Conservation (phyloP, 2,329 filamentous ascomycete genomes). For the Epichloe amarillans region DNA sequence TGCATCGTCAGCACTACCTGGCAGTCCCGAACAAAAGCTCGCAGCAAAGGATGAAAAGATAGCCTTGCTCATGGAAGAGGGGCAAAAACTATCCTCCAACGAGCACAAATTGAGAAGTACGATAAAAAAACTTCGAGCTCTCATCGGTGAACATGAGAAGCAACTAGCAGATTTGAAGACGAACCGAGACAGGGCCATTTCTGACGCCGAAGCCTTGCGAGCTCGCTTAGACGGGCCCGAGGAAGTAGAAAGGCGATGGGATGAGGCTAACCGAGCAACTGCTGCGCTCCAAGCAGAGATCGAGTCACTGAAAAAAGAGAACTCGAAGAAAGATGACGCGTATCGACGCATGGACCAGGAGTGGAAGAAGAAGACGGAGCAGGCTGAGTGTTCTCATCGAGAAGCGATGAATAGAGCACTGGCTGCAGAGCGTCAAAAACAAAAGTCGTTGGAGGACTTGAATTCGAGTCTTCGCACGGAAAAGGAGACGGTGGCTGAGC, state of each 20-base stretch:
- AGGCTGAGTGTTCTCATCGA: conserved; percentile 49
- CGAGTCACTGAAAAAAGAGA: conserved; percentile 33
- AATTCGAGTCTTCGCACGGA: conserved; percentile 60
- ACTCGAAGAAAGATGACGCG: conserved; percentile 45
- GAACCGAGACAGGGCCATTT: conserved; percentile 44
- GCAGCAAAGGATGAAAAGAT: conserved; percentile 87
- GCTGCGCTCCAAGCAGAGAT: conserved; percentile 31
- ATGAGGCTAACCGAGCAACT: conserved; percentile 38
- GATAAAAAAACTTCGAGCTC: conserved; percentile 65
- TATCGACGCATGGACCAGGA: conserved; percentile 59
- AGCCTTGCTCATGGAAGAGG: conserved; percentile 80
- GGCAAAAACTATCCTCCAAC: conserved; percentile 74
- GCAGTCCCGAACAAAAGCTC: conserved; percentile 62
- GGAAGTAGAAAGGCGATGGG: conserved; percentile 40
- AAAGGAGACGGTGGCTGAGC: conserved; percentile 60
- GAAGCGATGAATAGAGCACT: conserved; percentile 55
- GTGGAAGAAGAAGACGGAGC: conserved; percentile 51
- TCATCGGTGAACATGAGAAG: conserved; percentile 53
- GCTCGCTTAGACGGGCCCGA: conserved; percentile 35
- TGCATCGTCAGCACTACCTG: conserved; percentile 45
- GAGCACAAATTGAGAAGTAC: conserved; percentile 75
- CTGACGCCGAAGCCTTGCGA: conserved; percentile 33
- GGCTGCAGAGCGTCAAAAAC: conserved; percentile 48
- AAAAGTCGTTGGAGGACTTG: conserved; percentile 41
- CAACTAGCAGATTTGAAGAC: conserved; percentile 45